Evolutionary conservation across 2,329 filamentous ascomycete genomes (phyloP).

Genomic region (Cladorrhinum sp.): DNA sequence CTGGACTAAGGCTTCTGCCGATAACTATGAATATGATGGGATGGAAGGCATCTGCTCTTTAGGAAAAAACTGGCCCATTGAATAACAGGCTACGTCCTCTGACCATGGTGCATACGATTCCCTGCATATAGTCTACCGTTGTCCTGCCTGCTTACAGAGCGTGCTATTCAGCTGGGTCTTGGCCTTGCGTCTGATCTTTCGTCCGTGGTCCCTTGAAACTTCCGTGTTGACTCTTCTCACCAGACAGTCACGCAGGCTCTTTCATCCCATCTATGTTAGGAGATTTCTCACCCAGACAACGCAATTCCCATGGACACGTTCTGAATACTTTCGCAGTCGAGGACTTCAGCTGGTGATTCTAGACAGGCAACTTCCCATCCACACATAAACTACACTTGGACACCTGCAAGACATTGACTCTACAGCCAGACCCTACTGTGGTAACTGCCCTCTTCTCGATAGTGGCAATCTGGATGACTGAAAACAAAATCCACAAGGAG

Average conservation of each 20-base stretch:
- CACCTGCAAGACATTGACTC: not conserved
- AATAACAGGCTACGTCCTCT: too few relatives aligned
- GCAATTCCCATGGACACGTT: not conserved
- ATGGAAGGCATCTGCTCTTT: too few relatives aligned
- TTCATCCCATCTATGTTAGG: not conserved
- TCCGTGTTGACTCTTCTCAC: not conserved
- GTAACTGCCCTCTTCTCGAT: not conserved
- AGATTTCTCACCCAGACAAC: not conserved
- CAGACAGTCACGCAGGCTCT: not conserved
- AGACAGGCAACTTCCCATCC: not conserved
- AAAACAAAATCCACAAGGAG: not conserved
- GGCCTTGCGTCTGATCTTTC: not conserved
- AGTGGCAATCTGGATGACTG: not conserved
- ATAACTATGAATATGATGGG: too few relatives aligned
- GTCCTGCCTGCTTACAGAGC: not conserved
- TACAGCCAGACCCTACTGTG: not conserved
- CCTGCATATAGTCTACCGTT: not conserved
- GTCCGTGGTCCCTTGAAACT: not conserved
- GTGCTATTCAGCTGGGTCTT: not conserved
- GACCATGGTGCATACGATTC: too few relatives aligned
- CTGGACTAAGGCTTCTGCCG: too few relatives aligned
- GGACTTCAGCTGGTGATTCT: not conserved
- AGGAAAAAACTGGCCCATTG: too few relatives aligned
- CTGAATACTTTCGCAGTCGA: not conserved
- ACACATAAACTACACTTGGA: not conserved